Percentiles rank a stretch among this genome's conserved stretches.
These are phyloP conservation scores for Crithidia fasciculata DNA, from an alignment of 208 protist genomes.

Conservation along the genomic window DNA sequence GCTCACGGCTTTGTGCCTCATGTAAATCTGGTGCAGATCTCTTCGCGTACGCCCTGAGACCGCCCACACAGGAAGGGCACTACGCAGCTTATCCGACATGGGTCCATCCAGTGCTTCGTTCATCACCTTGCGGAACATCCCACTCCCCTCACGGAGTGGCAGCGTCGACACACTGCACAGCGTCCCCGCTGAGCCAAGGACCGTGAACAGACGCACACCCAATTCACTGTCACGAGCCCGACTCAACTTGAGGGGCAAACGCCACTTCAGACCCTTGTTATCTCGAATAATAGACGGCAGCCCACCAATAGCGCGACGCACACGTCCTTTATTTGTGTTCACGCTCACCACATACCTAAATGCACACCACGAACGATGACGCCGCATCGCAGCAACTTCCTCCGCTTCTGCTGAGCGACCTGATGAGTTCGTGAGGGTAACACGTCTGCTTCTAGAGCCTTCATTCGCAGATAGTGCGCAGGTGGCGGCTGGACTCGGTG, in stretches of 20 bases:
- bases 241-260: neutral
- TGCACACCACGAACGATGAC: neutral
- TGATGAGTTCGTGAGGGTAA: too few relatives aligned
- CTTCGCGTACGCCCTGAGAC: neutral
- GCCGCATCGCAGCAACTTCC: neutral
- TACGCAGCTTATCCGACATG: constrained; percentile 10
- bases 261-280: constrained; percentile 11
- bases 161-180: constrained; percentile 15
- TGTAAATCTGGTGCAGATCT: neutral
- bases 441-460: too few relatives aligned
- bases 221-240: neutral
- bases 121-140: neutral
- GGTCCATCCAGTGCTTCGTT: neutral
- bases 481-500: neutral
- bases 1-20: neutral
- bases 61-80: constrained; percentile 3
- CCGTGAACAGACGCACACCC: constrained; percentile 1
- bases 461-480: too few relatives aligned
- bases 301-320: neutral
- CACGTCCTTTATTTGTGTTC: neutral
- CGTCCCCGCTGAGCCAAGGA: constrained; percentile 1
- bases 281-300: neutral
- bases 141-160: constrained; percentile 6
- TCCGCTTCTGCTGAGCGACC: too few relatives aligned
- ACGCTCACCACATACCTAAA: neutral